Evolutionary conservation across 139 green algal genomes (phyloP).

Genomic region (Coccomyxa sp.): DNA sequence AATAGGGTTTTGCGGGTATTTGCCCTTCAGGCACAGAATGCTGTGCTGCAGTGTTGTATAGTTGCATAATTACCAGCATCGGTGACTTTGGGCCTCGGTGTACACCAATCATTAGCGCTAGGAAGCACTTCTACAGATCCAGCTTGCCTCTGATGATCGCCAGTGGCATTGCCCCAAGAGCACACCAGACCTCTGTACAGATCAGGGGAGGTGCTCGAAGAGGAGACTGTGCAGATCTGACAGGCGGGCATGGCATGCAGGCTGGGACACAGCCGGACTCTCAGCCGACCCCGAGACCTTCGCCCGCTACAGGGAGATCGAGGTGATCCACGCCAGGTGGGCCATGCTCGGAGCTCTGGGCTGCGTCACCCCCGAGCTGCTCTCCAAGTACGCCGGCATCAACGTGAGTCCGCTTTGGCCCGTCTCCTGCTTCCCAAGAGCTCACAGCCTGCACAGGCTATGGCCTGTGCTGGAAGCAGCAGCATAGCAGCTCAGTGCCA

Average conservation of each 20-base stretch:
- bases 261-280: slow-evolving; percentile 89
- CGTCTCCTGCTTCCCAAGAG: background rate
- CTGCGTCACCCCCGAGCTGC: slow-evolving; percentile 23
- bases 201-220: no score
- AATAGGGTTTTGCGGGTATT: background rate
- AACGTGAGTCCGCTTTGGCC: no score
- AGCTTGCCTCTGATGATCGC: background rate
- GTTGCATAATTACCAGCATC: no score
- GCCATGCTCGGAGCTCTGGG: slow-evolving; percentile 87
- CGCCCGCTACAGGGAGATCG: slow-evolving; percentile 67
- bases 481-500: background rate
- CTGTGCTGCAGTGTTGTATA: no score
- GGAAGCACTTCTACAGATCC: background rate
- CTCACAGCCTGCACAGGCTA: background rate
- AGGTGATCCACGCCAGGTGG: slow-evolving; percentile 77
- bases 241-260: no score
- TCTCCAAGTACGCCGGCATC: slow-evolving; percentile 8
- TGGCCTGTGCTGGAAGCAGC: background rate
- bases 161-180: slow-evolving; percentile 1
- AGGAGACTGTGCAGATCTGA: no score
- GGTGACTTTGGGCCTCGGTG: no score
- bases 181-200: slow-evolving; percentile 73
- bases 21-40: background rate
- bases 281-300: slow-evolving; percentile 83
- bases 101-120: no score